These are phyloP conservation scores for Scenedesmus sp. DNA, from an alignment of 163 green algal species.

Conservation along the genomic window DNA sequence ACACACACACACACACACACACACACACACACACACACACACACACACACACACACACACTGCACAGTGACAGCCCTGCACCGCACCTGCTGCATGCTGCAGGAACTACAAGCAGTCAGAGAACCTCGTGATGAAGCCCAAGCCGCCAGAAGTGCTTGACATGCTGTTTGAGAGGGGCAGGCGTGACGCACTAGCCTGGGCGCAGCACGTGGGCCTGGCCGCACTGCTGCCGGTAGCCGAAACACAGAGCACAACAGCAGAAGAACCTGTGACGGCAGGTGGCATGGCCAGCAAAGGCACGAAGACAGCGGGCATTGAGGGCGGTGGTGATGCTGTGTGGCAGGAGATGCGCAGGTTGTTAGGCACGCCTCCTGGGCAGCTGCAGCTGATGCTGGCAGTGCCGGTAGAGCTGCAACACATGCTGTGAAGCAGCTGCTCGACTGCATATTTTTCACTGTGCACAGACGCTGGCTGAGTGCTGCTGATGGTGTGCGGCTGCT, in stretches of 20 bases:
- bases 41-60: no score
- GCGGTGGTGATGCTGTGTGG: neutral
- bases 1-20: no score
- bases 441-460: neutral
- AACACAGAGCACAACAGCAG: neutral
- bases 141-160: constrained; percentile 33
- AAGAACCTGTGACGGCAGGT: neutral
- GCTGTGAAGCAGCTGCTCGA: neutral
- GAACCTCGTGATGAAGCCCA: constrained; percentile 31
- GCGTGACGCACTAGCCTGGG: constrained; percentile 28
- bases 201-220: constrained; percentile 15
- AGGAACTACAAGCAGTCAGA: constrained; percentile 36
- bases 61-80: no score
- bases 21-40: no score
- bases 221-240: neutral
- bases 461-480: neutral
- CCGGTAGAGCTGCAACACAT: constrained; percentile 13
- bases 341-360: neutral
- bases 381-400: constrained; percentile 15
- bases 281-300: neutral
- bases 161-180: constrained; percentile 51
- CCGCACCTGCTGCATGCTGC: neutral
- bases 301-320: neutral
- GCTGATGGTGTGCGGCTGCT: neutral
- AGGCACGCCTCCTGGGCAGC: neutral